These are phyloP conservation scores for Pichia membranifaciens DNA, from an alignment of 805 yeast genomes.

Conservation along the genomic window DNA sequence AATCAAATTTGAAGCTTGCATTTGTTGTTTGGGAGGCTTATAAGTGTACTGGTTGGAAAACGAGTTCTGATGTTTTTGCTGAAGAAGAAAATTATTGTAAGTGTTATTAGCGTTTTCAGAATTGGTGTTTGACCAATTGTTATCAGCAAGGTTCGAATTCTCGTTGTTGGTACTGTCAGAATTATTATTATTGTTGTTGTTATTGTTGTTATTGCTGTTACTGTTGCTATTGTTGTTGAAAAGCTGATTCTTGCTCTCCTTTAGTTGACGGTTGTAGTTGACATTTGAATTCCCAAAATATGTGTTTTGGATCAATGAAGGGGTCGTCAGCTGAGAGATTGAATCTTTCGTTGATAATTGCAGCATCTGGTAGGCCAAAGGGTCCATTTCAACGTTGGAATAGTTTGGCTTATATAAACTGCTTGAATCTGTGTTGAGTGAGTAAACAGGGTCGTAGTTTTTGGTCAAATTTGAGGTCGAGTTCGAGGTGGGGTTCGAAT, in stretches of 20 bases:
- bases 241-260: constrained; percentile 2
- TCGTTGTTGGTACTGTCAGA: neutral
- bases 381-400: constrained; percentile 24
- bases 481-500: neutral
- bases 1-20: neutral
- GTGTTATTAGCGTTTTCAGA: neutral
- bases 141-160: neutral
- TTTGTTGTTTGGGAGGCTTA: neutral
- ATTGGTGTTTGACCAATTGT: constrained; percentile 1
- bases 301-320: constrained; percentile 11
- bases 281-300: constrained; percentile 12
- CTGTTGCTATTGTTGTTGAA: neutral
- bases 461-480: neutral
- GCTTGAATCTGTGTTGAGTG: neutral
- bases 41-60: neutral
- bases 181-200: neutral
- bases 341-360: constrained; percentile 18
- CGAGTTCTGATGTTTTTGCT: constrained; percentile 9
- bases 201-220: neutral
- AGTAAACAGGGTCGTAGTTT: neutral
- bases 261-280: constrained; percentile 10
- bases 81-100: constrained; percentile 6
- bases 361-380: constrained; percentile 25
- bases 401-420: constrained; percentile 11
- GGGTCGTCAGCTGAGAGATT: constrained; percentile 11